A percentile compares a stretch with the other conserved stretches of the same genome.
Conservation (phyloP, 441 rosid species). For the Brassica balearica region DNA sequence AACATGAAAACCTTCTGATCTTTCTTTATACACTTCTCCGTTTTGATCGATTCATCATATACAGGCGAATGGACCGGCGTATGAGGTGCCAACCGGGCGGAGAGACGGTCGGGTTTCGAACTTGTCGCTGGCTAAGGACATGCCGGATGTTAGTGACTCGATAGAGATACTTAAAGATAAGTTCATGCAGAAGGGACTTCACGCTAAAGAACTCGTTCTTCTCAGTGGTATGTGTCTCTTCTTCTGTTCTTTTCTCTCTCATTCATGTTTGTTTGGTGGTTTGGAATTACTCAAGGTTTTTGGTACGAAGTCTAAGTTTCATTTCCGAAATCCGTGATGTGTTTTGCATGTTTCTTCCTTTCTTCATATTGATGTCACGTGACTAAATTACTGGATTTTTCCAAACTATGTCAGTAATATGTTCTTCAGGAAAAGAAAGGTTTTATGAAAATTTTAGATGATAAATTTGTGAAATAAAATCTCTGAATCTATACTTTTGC, state of each 20-base stretch:
- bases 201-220: constrained; percentile 76
- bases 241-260: constrained; percentile 28
- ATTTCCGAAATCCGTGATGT: constrained; percentile 1
- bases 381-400: constrained; percentile 6
- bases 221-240: constrained; percentile 50
- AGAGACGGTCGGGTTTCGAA: constrained; percentile 76
- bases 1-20: neutral
- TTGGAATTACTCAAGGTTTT: constrained; percentile 27
- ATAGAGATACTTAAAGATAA: constrained; percentile 56
- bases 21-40: constrained; percentile 3
- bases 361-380: constrained; percentile 28
- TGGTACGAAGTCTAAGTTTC: constrained; percentile 46
- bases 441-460: neutral
- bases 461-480: neutral
- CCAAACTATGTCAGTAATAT: neutral
- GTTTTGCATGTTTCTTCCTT: constrained; percentile 22
- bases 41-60: constrained; percentile 1
- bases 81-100: constrained; percentile 73
- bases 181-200: constrained; percentile 64
- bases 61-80: constrained; percentile 72
- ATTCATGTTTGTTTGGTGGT: constrained; percentile 42
- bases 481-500: too few relatives aligned
- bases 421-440: neutral
- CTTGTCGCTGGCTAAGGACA: constrained; percentile 51
- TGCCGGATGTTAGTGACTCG: constrained; percentile 74